These are phyloP conservation scores for Ophiostoma pallidulum DNA, from an alignment of 2,329 filamentous ascomycete species.

Conservation along the genomic window DNA sequence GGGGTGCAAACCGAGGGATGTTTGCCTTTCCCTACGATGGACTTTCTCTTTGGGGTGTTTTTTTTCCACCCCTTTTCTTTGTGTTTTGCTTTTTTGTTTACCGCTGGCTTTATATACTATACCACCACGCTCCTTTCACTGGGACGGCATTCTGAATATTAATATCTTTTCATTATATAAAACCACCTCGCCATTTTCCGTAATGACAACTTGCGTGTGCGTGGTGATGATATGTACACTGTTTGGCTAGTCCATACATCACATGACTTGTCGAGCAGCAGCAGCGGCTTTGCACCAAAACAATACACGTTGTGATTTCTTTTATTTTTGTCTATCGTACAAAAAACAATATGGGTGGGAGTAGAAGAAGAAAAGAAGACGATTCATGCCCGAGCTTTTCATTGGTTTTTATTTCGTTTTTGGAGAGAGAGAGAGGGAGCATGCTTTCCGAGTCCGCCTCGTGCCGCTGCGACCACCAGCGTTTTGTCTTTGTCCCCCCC, in stretches of 20 bases:
- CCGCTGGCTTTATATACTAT: constrained; percentile 2
- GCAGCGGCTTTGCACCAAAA: not conserved
- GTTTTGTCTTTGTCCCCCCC: too few species aligned
- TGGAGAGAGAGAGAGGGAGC: too few species aligned
- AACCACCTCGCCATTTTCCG: too few species aligned
- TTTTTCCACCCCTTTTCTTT: not conserved
- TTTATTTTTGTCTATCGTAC: constrained; percentile 9
- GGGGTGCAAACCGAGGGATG: constrained; percentile 2
- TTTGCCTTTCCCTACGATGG: too few species aligned
- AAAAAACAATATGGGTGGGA: too few species aligned
- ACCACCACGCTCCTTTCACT: constrained; percentile 16
- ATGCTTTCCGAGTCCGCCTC: too few species aligned
- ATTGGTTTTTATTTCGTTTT: constrained; percentile 1
- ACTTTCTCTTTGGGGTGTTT: not conserved
- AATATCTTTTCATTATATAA: not conserved
- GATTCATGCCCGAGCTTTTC: too few species aligned
- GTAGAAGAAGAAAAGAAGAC: too few species aligned
- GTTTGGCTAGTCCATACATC: too few species aligned
- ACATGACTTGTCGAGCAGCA: not conserved
- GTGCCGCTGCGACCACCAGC: too few species aligned
- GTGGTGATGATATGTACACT: too few species aligned
- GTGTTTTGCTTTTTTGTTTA: constrained; percentile 7
- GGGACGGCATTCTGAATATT: constrained; percentile 14
- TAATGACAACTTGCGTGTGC: too few species aligned
- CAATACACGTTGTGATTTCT: not conserved